phyloP scores from a whole-genome alignment of 83 land plant genomes.

The Picea abies region DNA sequence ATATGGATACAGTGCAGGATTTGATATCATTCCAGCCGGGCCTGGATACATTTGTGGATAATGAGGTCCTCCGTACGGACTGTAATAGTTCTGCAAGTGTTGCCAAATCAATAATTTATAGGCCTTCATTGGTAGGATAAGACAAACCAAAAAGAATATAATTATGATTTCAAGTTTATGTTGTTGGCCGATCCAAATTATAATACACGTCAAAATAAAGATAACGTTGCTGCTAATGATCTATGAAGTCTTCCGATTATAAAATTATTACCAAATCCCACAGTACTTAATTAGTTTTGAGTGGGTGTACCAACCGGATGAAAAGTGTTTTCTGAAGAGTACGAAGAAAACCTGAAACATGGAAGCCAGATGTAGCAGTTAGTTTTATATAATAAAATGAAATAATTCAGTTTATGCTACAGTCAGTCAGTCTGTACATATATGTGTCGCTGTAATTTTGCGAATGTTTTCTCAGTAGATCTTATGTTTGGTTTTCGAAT shows the following conservation, averaged over 20 bases:
- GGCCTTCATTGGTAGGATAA: neutral
- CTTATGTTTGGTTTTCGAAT: no score
- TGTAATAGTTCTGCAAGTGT: conserved; percentile 34
- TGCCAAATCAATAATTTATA: neutral
- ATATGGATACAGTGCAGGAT: conserved; percentile 26
- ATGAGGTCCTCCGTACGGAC: conserved; percentile 31
- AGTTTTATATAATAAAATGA: neutral
- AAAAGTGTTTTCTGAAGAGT: conserved; percentile 31
- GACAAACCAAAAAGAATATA: neutral
- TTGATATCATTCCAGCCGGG: conserved; percentile 15
- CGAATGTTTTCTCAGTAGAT: no score
- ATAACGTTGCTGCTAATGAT: neutral
- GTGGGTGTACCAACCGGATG: conserved; percentile 29
- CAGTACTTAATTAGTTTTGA: neutral
- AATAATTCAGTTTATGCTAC: neutral
- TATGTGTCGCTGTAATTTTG: no score
- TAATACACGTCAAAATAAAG: neutral
- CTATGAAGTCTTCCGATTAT: no score
- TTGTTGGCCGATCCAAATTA: neutral
- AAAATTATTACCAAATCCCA: no score
- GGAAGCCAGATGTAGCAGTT: neutral
- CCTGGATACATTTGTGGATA: conserved; percentile 27
- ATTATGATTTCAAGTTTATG: no score
- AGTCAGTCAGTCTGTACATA: neutral
- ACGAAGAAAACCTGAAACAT: conserved; percentile 32